phyloP scores from a whole-genome alignment of 2,329 filamentous ascomycete species.

The Penicillium sp. region DNA sequence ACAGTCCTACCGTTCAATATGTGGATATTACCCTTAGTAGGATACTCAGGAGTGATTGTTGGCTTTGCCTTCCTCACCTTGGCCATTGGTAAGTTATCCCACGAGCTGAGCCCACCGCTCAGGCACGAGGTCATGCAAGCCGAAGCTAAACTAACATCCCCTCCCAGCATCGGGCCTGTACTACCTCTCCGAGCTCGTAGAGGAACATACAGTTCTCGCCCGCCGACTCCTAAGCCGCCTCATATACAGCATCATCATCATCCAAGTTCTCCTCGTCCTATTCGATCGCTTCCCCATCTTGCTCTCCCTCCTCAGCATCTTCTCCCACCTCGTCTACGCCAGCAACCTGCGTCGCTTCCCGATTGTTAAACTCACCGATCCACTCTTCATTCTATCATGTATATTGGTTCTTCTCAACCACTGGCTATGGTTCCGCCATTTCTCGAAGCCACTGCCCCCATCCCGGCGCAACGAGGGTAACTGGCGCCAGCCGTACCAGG shows the following conservation, averaged over 20 bases:
- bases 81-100: constrained; percentile 69
- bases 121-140: neutral
- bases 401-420: constrained; percentile 86
- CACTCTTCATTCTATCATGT: constrained; percentile 82
- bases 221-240: constrained; percentile 82
- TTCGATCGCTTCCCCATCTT: constrained; percentile 83
- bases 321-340: constrained; percentile 81
- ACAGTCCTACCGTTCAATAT: constrained; percentile 52
- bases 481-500: constrained; percentile 42
- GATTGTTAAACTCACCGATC: constrained; percentile 82
- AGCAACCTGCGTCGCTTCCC: constrained; percentile 79
- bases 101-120: neutral
- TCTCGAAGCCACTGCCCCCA: constrained; percentile 64
- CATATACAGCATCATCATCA: constrained; percentile 76
- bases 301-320: constrained; percentile 72
- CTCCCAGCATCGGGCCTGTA: constrained; percentile 89
- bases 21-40: constrained; percentile 94
- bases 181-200: constrained; percentile 96
- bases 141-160: constrained; percentile 12
- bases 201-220: constrained; percentile 92
- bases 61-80: constrained; percentile 94
- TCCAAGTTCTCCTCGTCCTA: constrained; percentile 73
- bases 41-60: constrained; percentile 81
- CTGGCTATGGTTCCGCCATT: constrained; percentile 94
- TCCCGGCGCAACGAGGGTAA: constrained; percentile 28